These are phyloP conservation scores for Lachancea nothofagi DNA, from an alignment of 805 yeast genomes.

Conservation along the genomic window DNA sequence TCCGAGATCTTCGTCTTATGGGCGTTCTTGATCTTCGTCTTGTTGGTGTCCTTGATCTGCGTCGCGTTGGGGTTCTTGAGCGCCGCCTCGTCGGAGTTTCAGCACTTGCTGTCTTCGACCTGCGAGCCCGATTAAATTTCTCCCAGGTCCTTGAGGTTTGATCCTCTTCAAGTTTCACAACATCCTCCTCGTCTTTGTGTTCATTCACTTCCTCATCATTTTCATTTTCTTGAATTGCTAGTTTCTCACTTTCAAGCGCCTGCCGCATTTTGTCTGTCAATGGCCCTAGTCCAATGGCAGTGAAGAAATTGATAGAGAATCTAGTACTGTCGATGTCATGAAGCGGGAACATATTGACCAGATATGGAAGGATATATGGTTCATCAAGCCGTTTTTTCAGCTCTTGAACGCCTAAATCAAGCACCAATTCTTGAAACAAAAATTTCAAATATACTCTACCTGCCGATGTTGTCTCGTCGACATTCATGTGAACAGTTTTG, in stretches of 20 bases:
- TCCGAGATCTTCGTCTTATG: constrained; percentile 16
- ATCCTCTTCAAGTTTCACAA: constrained; percentile 13
- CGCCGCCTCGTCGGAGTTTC: neutral
- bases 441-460: constrained; percentile 76
- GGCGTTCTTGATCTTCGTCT: constrained; percentile 22
- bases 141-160: constrained; percentile 4
- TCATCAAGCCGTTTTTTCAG: constrained; percentile 49
- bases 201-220: constrained; percentile 10
- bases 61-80: constrained; percentile 4
- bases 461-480: constrained; percentile 70
- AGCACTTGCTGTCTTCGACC: constrained; percentile 5
- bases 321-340: constrained; percentile 49
- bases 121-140: constrained; percentile 1
- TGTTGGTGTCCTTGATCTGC: constrained; percentile 10
- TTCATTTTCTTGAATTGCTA: constrained; percentile 23
- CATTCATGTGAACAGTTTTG: constrained; percentile 53
- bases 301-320: constrained; percentile 83
- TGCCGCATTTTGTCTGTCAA: constrained; percentile 80
- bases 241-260: constrained; percentile 33
- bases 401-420: constrained; percentile 59
- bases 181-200: constrained; percentile 13
- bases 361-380: constrained; percentile 42
- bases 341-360: constrained; percentile 61
- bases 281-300: constrained; percentile 85
- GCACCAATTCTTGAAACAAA: constrained; percentile 70